phyloP scores from a whole-genome alignment of 352 stramenopile species.

The Salisapilia sapeloensis region DNA sequence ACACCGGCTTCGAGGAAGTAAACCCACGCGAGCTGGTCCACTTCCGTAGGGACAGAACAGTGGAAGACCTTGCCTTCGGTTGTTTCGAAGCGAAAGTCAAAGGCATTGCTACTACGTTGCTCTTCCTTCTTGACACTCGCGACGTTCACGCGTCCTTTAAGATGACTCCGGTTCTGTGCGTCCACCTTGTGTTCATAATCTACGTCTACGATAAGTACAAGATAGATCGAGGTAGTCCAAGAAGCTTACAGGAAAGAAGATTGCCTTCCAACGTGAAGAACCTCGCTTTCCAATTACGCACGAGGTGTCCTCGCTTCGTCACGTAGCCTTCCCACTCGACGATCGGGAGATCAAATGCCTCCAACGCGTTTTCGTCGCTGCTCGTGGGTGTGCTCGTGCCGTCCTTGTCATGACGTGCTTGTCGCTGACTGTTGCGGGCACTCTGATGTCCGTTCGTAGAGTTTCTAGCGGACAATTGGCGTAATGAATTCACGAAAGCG shows the following conservation, averaged over 20 bases:
- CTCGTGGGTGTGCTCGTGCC: conserved; percentile 5
- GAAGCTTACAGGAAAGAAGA: conserved; percentile 64
- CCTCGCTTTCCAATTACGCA: conserved; percentile 78
- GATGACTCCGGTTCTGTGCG: conserved; percentile 65
- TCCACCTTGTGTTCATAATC: conserved; percentile 83
- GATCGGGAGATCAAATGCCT: conserved; percentile 72
- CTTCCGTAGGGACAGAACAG: conserved; percentile 58
- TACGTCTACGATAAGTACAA: conserved; percentile 3
- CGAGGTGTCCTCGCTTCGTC: conserved; percentile 76
- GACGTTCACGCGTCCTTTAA: conserved; percentile 76
- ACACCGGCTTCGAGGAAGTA: conserved; percentile 73
- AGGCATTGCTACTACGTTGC: conserved; percentile 62
- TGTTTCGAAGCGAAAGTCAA: conserved; percentile 76
- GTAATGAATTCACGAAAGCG: conserved; percentile 35
- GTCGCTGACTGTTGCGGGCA: neutral
- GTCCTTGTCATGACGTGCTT: neutral
- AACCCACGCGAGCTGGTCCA: conserved; percentile 70
- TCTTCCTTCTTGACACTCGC: conserved; percentile 59
- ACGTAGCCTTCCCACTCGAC: conserved; percentile 83
- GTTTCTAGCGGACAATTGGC: conserved; percentile 7
- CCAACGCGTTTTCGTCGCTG: conserved; percentile 35
- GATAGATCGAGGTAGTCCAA: conserved; percentile 1
- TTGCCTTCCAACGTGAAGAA: conserved; percentile 82
- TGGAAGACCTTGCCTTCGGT: conserved; percentile 73
- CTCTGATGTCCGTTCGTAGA: neutral